Evolutionary conservation across 2,329 filamentous ascomycete species (phyloP).

Genomic region (Aspergillus fumigatus): DNA sequence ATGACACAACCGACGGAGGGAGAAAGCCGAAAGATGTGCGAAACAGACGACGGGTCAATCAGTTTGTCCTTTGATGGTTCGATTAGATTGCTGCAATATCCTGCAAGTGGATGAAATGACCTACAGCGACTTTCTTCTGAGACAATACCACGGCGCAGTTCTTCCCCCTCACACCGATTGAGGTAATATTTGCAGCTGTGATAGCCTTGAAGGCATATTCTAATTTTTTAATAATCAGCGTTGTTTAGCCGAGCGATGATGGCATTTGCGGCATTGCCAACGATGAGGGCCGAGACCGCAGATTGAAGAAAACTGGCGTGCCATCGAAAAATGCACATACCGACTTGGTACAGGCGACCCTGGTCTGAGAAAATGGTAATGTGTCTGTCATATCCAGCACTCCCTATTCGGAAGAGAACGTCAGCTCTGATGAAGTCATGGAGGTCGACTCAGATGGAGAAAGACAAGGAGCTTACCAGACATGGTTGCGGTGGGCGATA

Average conservation of each 20-base stretch:
- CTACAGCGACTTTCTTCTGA: constrained; percentile 98
- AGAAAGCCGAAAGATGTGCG: constrained; percentile 95
- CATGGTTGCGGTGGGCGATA: constrained; percentile 31
- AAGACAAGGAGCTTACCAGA: constrained; percentile 34
- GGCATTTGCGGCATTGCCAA: constrained; percentile 3
- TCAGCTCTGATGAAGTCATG: constrained; percentile 30
- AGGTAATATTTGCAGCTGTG: constrained; percentile 98
- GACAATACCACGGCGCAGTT: constrained; percentile 95
- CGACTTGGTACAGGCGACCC: constrained; percentile 98
- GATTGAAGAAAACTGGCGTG: constrained; percentile 9
- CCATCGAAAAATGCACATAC: constrained; percentile 44
- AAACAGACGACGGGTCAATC: constrained; percentile 94
- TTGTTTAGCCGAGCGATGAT: constrained; percentile 26
- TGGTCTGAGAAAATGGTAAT: constrained; percentile 99
- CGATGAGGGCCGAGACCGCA: constrained; percentile 2
- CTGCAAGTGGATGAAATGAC: constrained; percentile 33
- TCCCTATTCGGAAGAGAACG: constrained; percentile 50
- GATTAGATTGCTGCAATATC: constrained; percentile 9
- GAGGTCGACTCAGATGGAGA: constrained; percentile 8
- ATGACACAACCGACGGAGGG: constrained; percentile 96
- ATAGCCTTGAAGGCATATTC: constrained; percentile 99
- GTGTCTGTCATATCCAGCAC: constrained; percentile 93
- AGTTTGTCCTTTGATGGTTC: constrained; percentile 74
- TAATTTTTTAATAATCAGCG: constrained; percentile 40
- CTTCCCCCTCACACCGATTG: constrained; percentile 92